Evolutionary conservation across 331 rosid genomes (phyloP).

Genomic region (Quercus tomentella): DNA sequence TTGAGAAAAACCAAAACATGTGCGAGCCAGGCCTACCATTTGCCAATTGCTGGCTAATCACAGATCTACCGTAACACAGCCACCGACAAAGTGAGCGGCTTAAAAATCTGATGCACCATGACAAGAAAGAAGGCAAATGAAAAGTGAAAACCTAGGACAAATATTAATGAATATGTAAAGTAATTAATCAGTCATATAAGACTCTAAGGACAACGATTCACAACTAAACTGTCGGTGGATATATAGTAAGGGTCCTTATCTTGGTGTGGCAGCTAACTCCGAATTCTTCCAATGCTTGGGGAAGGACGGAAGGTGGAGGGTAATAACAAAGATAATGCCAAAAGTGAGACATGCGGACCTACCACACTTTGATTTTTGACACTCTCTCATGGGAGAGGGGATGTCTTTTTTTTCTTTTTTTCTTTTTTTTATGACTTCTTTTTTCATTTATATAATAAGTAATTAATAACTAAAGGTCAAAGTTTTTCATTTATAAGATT

Average conservation of each 20-base stretch:
- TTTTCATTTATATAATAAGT: not conserved
- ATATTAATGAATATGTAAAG: no score
- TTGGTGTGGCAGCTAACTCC: not conserved
- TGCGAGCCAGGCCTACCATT: no score
- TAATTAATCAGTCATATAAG: not conserved
- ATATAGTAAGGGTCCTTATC: not conserved
- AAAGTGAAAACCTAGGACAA: no score
- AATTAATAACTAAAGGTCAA: no score
- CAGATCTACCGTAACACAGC: no score
- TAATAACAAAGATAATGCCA: conserved; percentile 21
- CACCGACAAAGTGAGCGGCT: no score
- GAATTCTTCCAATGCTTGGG: not conserved
- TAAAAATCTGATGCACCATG: no score
- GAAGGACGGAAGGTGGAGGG: not conserved
- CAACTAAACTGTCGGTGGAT: not conserved
- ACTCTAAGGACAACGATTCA: not conserved
- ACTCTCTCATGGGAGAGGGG: conserved; percentile 22
- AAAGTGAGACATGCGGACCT: conserved; percentile 24
- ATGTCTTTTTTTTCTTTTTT: not conserved
- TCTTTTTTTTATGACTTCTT: no score
- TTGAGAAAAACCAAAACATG: no score
- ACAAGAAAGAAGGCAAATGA: no score
- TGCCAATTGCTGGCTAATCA: no score
- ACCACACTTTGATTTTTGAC: conserved; percentile 18
- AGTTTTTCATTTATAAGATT: no score